Conservation (phyloP, 1,139 yeast species). For the Yamadazyma sp. region DNA sequence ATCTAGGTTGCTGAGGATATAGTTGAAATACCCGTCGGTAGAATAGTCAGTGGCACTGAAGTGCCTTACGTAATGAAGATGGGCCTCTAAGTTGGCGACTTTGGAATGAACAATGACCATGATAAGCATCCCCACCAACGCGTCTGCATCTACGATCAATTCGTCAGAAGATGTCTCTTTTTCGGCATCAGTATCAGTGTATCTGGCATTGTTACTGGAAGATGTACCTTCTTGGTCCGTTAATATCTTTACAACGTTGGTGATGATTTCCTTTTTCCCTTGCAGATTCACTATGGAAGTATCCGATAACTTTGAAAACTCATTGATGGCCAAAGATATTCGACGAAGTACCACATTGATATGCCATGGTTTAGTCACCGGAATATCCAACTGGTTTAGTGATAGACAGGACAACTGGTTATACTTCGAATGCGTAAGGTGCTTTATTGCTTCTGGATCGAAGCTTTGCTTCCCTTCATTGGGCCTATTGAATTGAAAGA, state of each 20-base stretch:
- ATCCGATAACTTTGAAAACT: slow-evolving; percentile 51
- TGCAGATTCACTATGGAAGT: slow-evolving; percentile 49
- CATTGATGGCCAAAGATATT: slow-evolving; percentile 52
- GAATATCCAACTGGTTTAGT: slow-evolving; percentile 70
- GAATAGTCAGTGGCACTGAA: slow-evolving; percentile 43
- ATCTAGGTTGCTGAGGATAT: slow-evolving; percentile 71
- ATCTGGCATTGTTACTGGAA: slow-evolving; percentile 12
- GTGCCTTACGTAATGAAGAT: slow-evolving; percentile 61
- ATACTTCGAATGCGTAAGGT: slow-evolving; percentile 37
- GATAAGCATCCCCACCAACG: slow-evolving; percentile 68
- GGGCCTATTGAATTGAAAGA: slow-evolving; percentile 34
- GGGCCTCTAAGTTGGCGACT: slow-evolving; percentile 59
- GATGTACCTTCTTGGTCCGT: slow-evolving; percentile 23
- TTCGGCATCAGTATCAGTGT: slow-evolving; percentile 3
- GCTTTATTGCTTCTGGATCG: slow-evolving; percentile 29
- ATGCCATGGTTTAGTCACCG: slow-evolving; percentile 41
- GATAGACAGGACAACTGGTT: slow-evolving; percentile 53
- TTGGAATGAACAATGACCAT: slow-evolving; percentile 69
- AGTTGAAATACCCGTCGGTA: slow-evolving; percentile 40
- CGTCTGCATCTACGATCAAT: slow-evolving; percentile 72
- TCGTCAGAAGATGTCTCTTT: slow-evolving; percentile 16
- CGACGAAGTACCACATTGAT: slow-evolving; percentile 46
- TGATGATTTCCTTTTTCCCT: slow-evolving; percentile 53
- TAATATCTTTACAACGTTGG: slow-evolving; percentile 53
- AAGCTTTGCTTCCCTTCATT: slow-evolving; percentile 31